Base-by-base conservation (phyloP, 2,329 filamentous ascomycete species). In the Ophiosphaerella herpotricha region DNA sequence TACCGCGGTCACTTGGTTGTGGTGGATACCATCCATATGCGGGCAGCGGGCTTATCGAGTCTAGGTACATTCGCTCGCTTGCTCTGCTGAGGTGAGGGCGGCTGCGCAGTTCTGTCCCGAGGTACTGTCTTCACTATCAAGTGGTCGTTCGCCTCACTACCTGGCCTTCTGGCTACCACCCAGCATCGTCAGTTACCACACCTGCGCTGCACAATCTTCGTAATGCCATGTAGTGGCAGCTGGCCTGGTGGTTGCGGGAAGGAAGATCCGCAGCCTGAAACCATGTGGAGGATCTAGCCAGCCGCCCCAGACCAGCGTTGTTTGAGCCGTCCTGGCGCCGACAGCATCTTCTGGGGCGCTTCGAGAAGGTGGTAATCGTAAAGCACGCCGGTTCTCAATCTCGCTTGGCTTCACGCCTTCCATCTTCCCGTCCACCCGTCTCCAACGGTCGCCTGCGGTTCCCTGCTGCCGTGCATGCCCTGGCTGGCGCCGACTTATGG, bases 381-480 rank as follows among this genome's bases (percentile, higher is more conserved):
- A 36, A 47, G 47, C 46, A 43, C 44, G 48, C 41, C 36, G 44
- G 39, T 44, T 48, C 39, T 51, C 48, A 54, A 54, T 58, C 51
- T 59, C 52, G 50, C 54, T 57, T 51, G 50, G 54, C 54, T 48
- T 52, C 36, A 48, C 50, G 34, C 48, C 48, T 52, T 48, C 50
- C 50, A 52, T 53, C 47, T 57, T 60, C 57, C 57, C 57, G 57
- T 57, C 58, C 58, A 55, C 55, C 63, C 61, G 60, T 61, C 56
- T 56, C 32, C 56, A 60, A 54, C 63, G 61, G 57, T 61, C 54
- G 56, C 54, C 51, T 53, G 53, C 54, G 46, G 41, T 56, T 54
- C 56, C 55, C 52, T 55, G 50, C 34, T 48, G 43, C 50, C 52
- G 26, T 53, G 55, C 51, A 42, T 16, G 44, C 51, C 52, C 49